A percentile compares a stretch with the other conserved stretches of the same genome.
Evolutionary conservation across 768 basidiomycete genomes (phyloP).

Genomic region (Trametes gibbosa): DNA sequence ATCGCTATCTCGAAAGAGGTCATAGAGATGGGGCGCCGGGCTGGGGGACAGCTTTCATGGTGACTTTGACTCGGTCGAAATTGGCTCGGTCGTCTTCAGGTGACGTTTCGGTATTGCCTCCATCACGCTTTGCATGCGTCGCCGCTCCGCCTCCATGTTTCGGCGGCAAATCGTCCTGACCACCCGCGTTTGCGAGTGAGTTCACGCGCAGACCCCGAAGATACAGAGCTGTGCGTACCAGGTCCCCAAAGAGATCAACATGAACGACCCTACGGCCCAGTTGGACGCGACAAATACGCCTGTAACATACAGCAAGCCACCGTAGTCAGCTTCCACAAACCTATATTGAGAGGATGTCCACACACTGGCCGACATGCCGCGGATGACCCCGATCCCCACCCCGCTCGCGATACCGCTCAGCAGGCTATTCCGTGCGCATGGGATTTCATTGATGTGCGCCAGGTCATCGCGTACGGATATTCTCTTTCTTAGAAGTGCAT

Average conservation of each 20-base stretch:
- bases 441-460: slow-evolving; percentile 62
- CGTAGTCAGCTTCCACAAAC: neutral
- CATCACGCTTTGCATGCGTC: slow-evolving; percentile 52
- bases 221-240: slow-evolving; percentile 47
- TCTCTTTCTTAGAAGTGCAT: slow-evolving; percentile 39
- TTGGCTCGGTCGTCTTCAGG: slow-evolving; percentile 40
- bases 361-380: slow-evolving; percentile 64
- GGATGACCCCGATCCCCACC: slow-evolving; percentile 70
- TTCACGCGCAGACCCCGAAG: neutral
- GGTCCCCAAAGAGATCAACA: slow-evolving; percentile 61
- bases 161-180: slow-evolving; percentile 64
- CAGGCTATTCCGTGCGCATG: slow-evolving; percentile 74
- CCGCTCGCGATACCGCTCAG: slow-evolving; percentile 80
- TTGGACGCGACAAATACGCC: slow-evolving; percentile 67
- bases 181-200: neutral
- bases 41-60: neutral
- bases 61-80: slow-evolving; percentile 1
- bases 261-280: slow-evolving; percentile 78
- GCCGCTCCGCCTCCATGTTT: slow-evolving; percentile 51
- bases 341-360: slow-evolving; percentile 5
- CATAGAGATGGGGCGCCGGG: too few species aligned
- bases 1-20: too few species aligned
- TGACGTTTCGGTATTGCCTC: slow-evolving; percentile 59
- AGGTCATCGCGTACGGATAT: slow-evolving; percentile 51
- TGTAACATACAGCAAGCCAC: slow-evolving; percentile 23